These are phyloP conservation scores for Penicillium arizonense DNA, from an alignment of 495 filamentous ascomycete species.

Conservation along the genomic window DNA sequence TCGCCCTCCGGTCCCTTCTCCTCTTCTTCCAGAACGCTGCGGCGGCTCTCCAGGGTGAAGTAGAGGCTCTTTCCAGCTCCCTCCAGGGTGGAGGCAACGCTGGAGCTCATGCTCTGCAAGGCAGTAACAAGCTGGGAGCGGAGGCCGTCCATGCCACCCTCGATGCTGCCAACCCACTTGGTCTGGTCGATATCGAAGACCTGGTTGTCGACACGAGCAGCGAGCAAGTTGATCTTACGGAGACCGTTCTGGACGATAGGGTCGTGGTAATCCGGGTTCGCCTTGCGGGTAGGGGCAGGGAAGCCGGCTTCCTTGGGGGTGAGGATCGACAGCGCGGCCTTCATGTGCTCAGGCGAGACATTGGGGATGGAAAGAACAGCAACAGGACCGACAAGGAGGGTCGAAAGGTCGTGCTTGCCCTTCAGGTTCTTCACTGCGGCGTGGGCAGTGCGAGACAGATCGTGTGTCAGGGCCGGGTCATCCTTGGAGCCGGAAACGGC, in stretches of 20 bases:
- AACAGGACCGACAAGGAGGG: slow-evolving; percentile 77
- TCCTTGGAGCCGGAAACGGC: slow-evolving; percentile 30
- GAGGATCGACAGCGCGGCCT: slow-evolving; percentile 72
- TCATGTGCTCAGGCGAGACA: slow-evolving; percentile 79
- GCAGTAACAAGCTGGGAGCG: slow-evolving; percentile 76
- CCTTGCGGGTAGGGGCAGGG: slow-evolving; percentile 69
- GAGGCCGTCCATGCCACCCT: slow-evolving; percentile 77
- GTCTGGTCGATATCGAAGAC: slow-evolving; percentile 79
- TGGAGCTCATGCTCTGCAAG: slow-evolving; percentile 71
- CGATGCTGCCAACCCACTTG: slow-evolving; percentile 82
- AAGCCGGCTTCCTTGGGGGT: slow-evolving; percentile 67
- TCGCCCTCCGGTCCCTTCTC: slow-evolving; percentile 37
- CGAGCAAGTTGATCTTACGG: slow-evolving; percentile 82
- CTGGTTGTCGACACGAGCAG: slow-evolving; percentile 76
- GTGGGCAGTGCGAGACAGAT: slow-evolving; percentile 70
- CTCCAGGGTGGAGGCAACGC: slow-evolving; percentile 71
- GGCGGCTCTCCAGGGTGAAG: slow-evolving; percentile 77
- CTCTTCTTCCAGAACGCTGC: slow-evolving; percentile 75
- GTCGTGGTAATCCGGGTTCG: slow-evolving; percentile 79
- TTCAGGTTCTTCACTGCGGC: slow-evolving; percentile 52
- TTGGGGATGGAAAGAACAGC: slow-evolving; percentile 77
- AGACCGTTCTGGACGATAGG: slow-evolving; percentile 70
- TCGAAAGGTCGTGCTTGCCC: slow-evolving; percentile 62
- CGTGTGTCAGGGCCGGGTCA: slow-evolving; percentile 64
- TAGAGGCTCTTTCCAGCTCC: slow-evolving; percentile 75